These are phyloP conservation scores for Penicillium sp. DNA, from an alignment of 2,329 filamentous ascomycete genomes.

Conservation along the genomic window DNA sequence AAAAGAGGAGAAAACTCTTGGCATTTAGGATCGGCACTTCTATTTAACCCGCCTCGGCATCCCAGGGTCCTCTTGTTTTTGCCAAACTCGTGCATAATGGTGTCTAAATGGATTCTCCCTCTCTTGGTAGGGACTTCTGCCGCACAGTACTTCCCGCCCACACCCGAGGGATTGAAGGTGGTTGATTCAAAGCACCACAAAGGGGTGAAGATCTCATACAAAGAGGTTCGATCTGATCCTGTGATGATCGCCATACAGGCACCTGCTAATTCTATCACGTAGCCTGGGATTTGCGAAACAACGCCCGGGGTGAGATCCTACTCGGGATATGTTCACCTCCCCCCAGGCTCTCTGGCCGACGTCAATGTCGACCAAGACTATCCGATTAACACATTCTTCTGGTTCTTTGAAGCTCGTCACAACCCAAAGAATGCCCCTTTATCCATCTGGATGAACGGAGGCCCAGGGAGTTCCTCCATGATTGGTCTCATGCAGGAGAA, in stretches of 20 bases:
- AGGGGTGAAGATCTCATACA: slow-evolving; percentile 49
- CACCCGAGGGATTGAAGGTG: slow-evolving; percentile 43
- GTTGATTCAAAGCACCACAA: slow-evolving; percentile 46
- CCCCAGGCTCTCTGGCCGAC: slow-evolving; percentile 46
- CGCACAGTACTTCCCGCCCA: slow-evolving; percentile 44
- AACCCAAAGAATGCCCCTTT: slow-evolving; percentile 57
- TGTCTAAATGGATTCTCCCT: slow-evolving; percentile 3
- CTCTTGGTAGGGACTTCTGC: slow-evolving; percentile 21
- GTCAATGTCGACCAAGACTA: slow-evolving; percentile 51
- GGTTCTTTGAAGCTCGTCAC: slow-evolving; percentile 63
- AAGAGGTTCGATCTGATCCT: slow-evolving; percentile 37
- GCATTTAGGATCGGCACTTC: background rate
- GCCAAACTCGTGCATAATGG: background rate
- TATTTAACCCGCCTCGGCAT: background rate
- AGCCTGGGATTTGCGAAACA: slow-evolving; percentile 58
- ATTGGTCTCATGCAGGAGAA: slow-evolving; percentile 57
- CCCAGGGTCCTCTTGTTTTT: background rate
- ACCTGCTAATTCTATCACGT: background rate
- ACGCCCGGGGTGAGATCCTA: slow-evolving; percentile 59
- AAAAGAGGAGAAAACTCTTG: background rate
- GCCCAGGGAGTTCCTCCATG: slow-evolving; percentile 61
- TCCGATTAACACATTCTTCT: slow-evolving; percentile 65
- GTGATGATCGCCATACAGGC: background rate
- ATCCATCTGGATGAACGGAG: slow-evolving; percentile 64
- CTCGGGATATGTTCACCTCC: slow-evolving; percentile 61